Evolutionary conservation across 257 asterid species (phyloP).

Genomic region (Solanum medicagineum): DNA sequence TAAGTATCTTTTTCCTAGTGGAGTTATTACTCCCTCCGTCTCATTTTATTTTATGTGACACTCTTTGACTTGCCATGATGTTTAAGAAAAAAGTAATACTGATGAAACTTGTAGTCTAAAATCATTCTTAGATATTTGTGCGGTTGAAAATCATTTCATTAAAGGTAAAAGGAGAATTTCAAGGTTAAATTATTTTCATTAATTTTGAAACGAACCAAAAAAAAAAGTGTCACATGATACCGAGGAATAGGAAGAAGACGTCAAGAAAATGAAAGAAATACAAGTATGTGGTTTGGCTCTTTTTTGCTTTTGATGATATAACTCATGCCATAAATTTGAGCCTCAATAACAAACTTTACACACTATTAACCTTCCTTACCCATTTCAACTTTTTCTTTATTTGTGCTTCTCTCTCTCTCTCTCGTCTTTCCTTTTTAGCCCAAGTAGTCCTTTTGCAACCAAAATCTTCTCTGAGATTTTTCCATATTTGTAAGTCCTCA

Average conservation of each 20-base stretch:
- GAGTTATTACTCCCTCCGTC: background rate
- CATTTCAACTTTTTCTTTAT: background rate
- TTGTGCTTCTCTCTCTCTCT: background rate
- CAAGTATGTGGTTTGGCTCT: background rate
- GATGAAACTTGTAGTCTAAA: too few relatives aligned
- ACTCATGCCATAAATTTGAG: conserved; percentile 6
- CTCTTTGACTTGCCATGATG: fast-evolving
- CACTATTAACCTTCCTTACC: background rate
- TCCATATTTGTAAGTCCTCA: conserved; percentile 46
- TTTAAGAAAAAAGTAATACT: too few relatives aligned
- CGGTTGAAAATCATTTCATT: too few relatives aligned
- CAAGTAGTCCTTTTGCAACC: conserved; percentile 30
- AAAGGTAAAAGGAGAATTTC: too few relatives aligned
- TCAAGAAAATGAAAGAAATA: background rate
- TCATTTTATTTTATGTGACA: too few relatives aligned
- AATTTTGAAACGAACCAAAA: too few relatives aligned
- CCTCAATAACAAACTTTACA: background rate
- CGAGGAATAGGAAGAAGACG: background rate
- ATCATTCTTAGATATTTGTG: too few relatives aligned
- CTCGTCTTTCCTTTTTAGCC: conserved; percentile 27
- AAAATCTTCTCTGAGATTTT: conserved; percentile 32
- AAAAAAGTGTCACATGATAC: too few relatives aligned
- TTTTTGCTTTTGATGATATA: background rate
- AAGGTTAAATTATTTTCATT: too few relatives aligned
- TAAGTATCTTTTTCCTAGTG: conserved; percentile 10